Evolutionary conservation across 2,329 filamentous ascomycete genomes (phyloP).

Genomic region (Cadophora sp.): DNA sequence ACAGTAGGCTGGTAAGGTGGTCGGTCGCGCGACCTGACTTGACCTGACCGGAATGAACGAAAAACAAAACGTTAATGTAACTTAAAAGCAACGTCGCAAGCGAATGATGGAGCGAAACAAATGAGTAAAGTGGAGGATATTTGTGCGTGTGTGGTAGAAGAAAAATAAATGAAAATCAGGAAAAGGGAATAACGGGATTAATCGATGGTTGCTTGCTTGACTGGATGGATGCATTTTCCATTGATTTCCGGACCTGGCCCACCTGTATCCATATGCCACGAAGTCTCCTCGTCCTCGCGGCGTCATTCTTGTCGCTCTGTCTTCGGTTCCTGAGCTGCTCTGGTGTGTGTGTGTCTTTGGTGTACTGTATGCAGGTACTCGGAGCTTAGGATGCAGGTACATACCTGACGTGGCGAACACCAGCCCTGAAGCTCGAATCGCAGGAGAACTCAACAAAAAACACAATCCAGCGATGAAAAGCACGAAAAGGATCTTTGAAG

Average conservation of each 20-base stretch:
- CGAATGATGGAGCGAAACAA: background rate
- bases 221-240: background rate
- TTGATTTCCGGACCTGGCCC: constrained; percentile 4
- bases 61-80: background rate
- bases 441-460: constrained; percentile 11
- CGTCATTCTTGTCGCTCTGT: background rate
- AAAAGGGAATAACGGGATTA: background rate
- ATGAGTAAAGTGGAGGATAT: no score
- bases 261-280: constrained; percentile 26
- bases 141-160: no score
- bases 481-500: no score
- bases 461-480: background rate
- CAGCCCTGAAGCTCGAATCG: background rate
- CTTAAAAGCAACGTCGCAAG: background rate
- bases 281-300: background rate
- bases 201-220: background rate
- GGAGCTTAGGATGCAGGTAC: constrained; percentile 3
- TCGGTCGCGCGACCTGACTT: background rate
- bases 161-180: background rate
- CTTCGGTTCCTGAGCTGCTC: background rate
- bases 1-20: no score
- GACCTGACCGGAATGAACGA: background rate
- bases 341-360: background rate
- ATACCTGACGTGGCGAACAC: background rate
- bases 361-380: constrained; percentile 15